A percentile compares a stretch with the other conserved stretches of the same genome.
phyloP scores from a whole-genome alignment of 306 rosid species.

The Cucurbita moschata region DNA sequence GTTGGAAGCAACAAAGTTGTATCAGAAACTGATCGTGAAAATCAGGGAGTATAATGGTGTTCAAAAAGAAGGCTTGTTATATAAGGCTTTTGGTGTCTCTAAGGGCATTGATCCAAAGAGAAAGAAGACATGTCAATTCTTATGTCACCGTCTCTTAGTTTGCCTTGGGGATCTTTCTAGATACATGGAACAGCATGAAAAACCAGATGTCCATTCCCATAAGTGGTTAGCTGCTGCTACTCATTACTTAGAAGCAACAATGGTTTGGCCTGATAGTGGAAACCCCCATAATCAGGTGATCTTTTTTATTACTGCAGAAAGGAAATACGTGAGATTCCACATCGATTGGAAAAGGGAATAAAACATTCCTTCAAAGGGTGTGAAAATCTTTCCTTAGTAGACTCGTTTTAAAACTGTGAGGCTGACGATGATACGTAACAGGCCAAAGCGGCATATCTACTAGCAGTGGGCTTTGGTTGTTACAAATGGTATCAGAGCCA shows the following conservation, averaged over 20 bases:
- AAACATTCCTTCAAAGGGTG: no score
- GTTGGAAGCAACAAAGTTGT: constrained; percentile 63
- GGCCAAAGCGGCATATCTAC: no score
- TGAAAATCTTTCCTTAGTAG: no score
- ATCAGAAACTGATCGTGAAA: constrained; percentile 50
- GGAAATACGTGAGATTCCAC: no score
- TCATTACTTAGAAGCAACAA: constrained; percentile 76
- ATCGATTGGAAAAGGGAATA: no score
- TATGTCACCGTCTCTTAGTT: constrained; percentile 85
- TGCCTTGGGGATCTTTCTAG: constrained; percentile 94
- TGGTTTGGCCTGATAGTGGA: constrained; percentile 91
- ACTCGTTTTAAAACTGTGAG: no score
- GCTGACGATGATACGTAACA: no score
- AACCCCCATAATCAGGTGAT: constrained; percentile 91
- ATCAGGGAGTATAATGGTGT: constrained; percentile 39
- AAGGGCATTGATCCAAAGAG: constrained; percentile 30
- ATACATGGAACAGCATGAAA: constrained; percentile 69
- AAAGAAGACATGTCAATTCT: constrained; percentile 46
- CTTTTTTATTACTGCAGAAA: background rate
- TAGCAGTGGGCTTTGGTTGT: no score
- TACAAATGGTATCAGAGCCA: no score
- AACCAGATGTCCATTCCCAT: constrained; percentile 30
- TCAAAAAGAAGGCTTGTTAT: constrained; percentile 38
- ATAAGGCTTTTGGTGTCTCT: constrained; percentile 18
- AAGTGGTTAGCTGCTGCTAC: constrained; percentile 89